Evolutionary conservation across 2,329 filamentous ascomycete species (phyloP).

Genomic region (Phoma herbarum): DNA sequence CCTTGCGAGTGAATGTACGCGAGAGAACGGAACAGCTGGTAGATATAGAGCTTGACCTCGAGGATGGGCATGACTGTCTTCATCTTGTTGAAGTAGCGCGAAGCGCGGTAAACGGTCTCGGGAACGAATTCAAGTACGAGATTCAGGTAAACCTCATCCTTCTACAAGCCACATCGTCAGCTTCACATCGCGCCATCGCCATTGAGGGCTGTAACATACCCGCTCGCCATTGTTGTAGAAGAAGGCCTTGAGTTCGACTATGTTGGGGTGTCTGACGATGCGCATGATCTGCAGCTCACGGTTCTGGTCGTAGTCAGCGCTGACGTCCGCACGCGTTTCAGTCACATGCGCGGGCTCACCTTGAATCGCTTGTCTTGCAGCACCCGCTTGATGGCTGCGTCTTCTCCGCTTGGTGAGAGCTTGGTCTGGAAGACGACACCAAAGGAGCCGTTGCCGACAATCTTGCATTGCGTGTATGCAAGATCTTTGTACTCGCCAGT

Average conservation of each 20-base stretch:
- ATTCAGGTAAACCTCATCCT: slow-evolving; percentile 99
- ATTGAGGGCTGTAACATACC: slow-evolving; percentile 64
- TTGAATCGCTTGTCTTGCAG: slow-evolving; percentile 99
- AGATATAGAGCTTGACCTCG: slow-evolving; percentile 99
- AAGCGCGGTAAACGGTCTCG: slow-evolving; percentile 97
- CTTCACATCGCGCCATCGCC: slow-evolving; percentile 29
- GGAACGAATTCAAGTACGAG: slow-evolving; percentile 97
- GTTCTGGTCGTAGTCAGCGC: slow-evolving; percentile 70
- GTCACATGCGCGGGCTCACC: slow-evolving; percentile 62
- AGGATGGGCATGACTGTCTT: slow-evolving; percentile 99
- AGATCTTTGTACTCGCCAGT: slow-evolving; percentile 97
- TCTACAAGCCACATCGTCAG: slow-evolving; percentile 51
- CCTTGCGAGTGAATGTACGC: slow-evolving; percentile 99
- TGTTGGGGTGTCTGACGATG: slow-evolving; percentile 98
- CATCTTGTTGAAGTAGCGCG: slow-evolving; percentile 99
- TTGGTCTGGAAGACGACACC: slow-evolving; percentile 99
- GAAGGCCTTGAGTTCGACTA: slow-evolving; percentile 98
- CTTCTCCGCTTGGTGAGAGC: slow-evolving; percentile 95
- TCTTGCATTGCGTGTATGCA: slow-evolving; percentile 99
- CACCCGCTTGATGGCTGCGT: slow-evolving; percentile 98
- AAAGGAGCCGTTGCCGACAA: slow-evolving; percentile 98
- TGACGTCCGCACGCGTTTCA: slow-evolving; percentile 12
- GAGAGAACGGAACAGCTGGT: slow-evolving; percentile 97
- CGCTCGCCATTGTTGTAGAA: slow-evolving; percentile 99
- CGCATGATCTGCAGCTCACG: slow-evolving; percentile 99